A percentile compares a stretch with the other conserved stretches of the same genome.
Conservation (phyloP, 2,329 filamentous ascomycete species). For the Verticillium nonalfalfae region DNA sequence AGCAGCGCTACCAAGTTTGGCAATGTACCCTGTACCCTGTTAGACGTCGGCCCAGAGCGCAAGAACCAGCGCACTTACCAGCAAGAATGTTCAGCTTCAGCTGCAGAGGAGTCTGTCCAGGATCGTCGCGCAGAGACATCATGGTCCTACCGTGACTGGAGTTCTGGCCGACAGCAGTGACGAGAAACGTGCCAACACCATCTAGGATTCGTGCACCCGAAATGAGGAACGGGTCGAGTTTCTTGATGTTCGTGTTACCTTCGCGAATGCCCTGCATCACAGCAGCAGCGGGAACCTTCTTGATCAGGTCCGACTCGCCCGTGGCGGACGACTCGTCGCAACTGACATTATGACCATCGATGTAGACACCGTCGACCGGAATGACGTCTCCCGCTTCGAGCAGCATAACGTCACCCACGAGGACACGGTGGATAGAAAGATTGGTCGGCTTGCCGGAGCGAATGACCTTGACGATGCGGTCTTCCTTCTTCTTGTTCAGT, state of each 20-base stretch:
- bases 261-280: slow-evolving; percentile 49
- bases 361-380: slow-evolving; percentile 64
- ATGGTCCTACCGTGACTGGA: slow-evolving; percentile 14
- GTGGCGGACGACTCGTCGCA: slow-evolving; percentile 71
- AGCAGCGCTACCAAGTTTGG: slow-evolving; percentile 13
- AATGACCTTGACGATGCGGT: slow-evolving; percentile 66
- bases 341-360: slow-evolving; percentile 44
- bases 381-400: slow-evolving; percentile 71
- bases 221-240: slow-evolving; percentile 75
- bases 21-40: slow-evolving; percentile 12
- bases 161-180: slow-evolving; percentile 14
- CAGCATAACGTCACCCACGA: slow-evolving; percentile 69
- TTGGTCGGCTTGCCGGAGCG: slow-evolving; percentile 66
- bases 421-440: slow-evolving; percentile 63
- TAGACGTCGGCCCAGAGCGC: neutral
- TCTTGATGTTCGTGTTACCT: slow-evolving; percentile 30
- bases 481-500: slow-evolving; percentile 73
- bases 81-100: slow-evolving; percentile 15
- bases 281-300: slow-evolving; percentile 55
- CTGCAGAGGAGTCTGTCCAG: slow-evolving; percentile 14
- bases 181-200: slow-evolving; percentile 11
- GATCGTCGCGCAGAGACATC: slow-evolving; percentile 15
- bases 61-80: slow-evolving; percentile 3
- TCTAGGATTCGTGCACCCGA: slow-evolving; percentile 71
- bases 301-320: slow-evolving; percentile 67